Conservation (phyloP, 345 rosid species). For the Gossypioides kirkii region DNA sequence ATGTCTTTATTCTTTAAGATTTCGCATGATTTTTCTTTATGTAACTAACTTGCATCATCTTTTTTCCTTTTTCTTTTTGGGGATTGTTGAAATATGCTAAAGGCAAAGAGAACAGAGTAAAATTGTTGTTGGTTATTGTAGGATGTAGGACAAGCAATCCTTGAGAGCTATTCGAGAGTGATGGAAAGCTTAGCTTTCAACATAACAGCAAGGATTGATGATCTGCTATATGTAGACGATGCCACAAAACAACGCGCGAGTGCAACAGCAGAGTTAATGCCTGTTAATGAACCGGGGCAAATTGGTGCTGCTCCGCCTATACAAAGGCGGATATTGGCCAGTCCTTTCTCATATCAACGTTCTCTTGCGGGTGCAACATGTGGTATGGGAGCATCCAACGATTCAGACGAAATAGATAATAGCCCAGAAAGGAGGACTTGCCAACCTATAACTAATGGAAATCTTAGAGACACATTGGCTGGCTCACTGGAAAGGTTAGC, state of each 20-base stretch:
- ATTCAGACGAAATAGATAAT: conserved; percentile 12
- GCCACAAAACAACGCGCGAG: conserved; percentile 37
- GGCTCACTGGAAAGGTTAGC: conserved; percentile 24
- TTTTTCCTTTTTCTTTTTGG: not conserved
- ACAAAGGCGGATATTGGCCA: conserved; percentile 20
- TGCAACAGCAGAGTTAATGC: conserved; percentile 20
- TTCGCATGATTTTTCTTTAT: too few species aligned
- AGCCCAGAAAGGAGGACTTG: not conserved
- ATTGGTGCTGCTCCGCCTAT: conserved; percentile 15
- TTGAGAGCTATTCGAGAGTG: conserved; percentile 51
- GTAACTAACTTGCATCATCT: not conserved
- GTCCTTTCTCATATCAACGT: conserved; percentile 16
- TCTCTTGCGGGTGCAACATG: conserved; percentile 11
- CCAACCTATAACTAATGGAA: conserved; percentile 12
- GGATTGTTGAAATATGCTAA: not conserved
- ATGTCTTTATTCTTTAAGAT: not conserved
- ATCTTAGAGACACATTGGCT: conserved; percentile 9
- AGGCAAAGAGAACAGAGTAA: not conserved
- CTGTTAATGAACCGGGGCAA: conserved; percentile 19
- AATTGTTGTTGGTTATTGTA: conserved; percentile 10
- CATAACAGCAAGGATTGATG: conserved; percentile 39
- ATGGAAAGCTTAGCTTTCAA: conserved; percentile 44
- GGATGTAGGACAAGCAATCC: conserved; percentile 45
- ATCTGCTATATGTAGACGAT: conserved; percentile 38
- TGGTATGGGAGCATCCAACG: conserved; percentile 1